phyloP scores from a whole-genome alignment of 768 basidiomycete genomes.

The Pisolithus microcarpus region DNA sequence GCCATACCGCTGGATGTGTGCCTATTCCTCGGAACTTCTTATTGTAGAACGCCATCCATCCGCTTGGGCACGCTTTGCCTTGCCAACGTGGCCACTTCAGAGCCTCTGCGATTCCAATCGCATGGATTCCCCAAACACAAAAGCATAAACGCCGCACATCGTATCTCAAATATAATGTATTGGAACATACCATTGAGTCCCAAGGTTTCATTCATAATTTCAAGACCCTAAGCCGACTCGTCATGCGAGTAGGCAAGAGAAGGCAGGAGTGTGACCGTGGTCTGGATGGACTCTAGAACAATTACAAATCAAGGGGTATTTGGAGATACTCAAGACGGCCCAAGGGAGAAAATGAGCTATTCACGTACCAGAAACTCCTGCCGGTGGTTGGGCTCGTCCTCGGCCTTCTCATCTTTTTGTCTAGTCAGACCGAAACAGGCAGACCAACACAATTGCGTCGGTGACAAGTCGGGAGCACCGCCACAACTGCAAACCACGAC shows the following conservation, averaged over 20 bases:
- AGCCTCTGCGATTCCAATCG: too few species aligned
- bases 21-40: background rate
- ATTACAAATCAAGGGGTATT: constrained; percentile 1
- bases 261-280: background rate
- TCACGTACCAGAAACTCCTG: background rate
- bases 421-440: background rate
- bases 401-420: constrained; percentile 13
- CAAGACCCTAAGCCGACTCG: background rate
- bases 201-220: background rate
- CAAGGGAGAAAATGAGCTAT: background rate
- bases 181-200: background rate
- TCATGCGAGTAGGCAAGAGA: background rate
- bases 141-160: constrained; percentile 3
- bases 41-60: constrained; percentile 13
- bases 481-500: constrained; percentile 17
- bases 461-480: constrained; percentile 11
- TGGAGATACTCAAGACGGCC: background rate
- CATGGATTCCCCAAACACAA: constrained; percentile 12
- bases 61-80: background rate
- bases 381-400: background rate
- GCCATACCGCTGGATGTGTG: constrained; percentile 5
- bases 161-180: background rate
- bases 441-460: constrained; percentile 17
- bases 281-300: background rate
- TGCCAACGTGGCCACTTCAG: background rate